Percentiles rank a stretch among this genome's conserved stretches.
phyloP scores from a whole-genome alignment of 2,329 filamentous ascomycete genomes.

The Epichloe hybrida region DNA sequence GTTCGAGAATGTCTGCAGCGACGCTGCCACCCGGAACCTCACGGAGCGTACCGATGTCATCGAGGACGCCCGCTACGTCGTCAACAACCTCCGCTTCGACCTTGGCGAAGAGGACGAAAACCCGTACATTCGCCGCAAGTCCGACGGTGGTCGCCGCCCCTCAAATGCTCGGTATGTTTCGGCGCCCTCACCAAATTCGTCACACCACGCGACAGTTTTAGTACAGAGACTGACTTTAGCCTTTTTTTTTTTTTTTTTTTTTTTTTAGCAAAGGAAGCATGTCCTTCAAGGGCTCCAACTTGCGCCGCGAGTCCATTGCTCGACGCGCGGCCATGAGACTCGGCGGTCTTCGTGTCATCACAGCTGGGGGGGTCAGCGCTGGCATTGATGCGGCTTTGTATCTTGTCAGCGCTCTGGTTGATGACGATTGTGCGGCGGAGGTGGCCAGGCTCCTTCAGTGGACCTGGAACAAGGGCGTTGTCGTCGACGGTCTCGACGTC shows the following conservation, averaged over 20 bases:
- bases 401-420: constrained; percentile 70
- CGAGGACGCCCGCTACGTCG: constrained; percentile 69
- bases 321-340: constrained; percentile 65
- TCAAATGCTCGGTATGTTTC: constrained; percentile 44
- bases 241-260: not conserved
- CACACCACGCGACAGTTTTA: not conserved
- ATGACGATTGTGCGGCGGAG: constrained; percentile 61
- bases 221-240: not conserved
- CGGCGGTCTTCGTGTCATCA: constrained; percentile 59
- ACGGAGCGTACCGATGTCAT: constrained; percentile 71
- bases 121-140: constrained; percentile 68
- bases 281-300: constrained; percentile 62
- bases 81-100: constrained; percentile 84
- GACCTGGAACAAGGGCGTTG: constrained; percentile 73
- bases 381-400: constrained; percentile 77
- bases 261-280: constrained; percentile 62
- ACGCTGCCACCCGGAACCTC: constrained; percentile 54
- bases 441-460: constrained; percentile 66
- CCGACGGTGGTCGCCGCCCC: constrained; percentile 47
- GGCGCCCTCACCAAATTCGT: too few species aligned
- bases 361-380: constrained; percentile 70
- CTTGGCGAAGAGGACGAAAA: constrained; percentile 71
- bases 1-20: constrained; percentile 70
- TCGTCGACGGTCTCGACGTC: constrained; percentile 75
- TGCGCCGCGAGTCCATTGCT: constrained; percentile 65